Base-by-base conservation (phyloP, 176 grass and related monocot genomes). In the Puya raimondii region DNA sequence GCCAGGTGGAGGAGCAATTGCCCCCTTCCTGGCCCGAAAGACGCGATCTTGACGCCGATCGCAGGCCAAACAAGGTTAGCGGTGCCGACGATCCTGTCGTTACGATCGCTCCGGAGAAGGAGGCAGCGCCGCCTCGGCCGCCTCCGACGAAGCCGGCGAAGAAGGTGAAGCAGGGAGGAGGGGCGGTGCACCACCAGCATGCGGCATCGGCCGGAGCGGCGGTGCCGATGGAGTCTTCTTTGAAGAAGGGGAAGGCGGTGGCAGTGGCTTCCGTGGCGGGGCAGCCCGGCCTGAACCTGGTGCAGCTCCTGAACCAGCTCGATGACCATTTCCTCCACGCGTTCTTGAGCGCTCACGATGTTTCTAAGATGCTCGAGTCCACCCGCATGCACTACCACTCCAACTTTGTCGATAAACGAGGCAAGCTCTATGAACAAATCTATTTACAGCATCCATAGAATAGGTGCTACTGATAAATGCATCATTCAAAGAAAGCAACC, bases 361-460 rank as follows among this genome's bases (percentile, higher is more conserved):
- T 97, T 20, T 82, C 81, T 12, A 97, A 92, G 73, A 92, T 87
- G 70, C 86, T 97, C 50, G 93, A 97, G 82, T 86, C 93, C 50
- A 84, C 89, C 52, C 78, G 88, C 51, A 80, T 97, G 93, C 93
- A 97, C 85, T 97, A 97, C 74, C 93, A 97, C 72, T 92, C 89
- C 23, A 97, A 97, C 78, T 91, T 88, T 76, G 93, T 89, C 48
- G 93, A 91, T 12, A 92, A 79, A 69, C 81, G 86, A 92, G 93
- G 93, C 65, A 85, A 79, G 78, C 33, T 5, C 33, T 42, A 42
- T 42, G 33, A 42, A 42, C 33, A 42, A 42, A 42, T 42, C 33
- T 42, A 42, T 42, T 42, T 42, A 42, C 33, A 42, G 6, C 33
- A 42, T 42, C 33, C 33, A 7, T 42, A 42, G 5, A 42, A 42